phyloP scores from a whole-genome alignment of 768 basidiomycete genomes.

The Agrocybe pediades region DNA sequence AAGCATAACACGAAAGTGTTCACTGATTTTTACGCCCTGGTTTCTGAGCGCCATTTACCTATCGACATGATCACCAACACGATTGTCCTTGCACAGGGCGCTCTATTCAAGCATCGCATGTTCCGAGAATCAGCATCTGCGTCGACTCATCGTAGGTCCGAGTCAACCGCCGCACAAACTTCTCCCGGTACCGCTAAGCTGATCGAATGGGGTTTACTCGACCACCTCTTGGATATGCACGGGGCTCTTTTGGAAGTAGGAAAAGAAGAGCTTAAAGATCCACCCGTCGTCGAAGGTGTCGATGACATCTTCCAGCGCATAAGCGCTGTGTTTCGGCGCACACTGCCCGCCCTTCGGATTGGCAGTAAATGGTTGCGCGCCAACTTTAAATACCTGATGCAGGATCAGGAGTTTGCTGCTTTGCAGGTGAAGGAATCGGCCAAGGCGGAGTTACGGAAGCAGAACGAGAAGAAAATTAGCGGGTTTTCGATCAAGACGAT shows the following conservation, averaged over 20 bases:
- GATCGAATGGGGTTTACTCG: slow-evolving; percentile 66
- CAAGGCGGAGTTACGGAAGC: slow-evolving; percentile 30
- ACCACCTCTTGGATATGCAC: slow-evolving; percentile 69
- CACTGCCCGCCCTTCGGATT: slow-evolving; percentile 84
- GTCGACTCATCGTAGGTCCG: slow-evolving; percentile 24
- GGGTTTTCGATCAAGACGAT: slow-evolving; percentile 40
- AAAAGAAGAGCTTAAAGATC: slow-evolving; percentile 57
- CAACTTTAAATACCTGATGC: slow-evolving; percentile 68
- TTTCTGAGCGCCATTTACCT: slow-evolving; percentile 70
- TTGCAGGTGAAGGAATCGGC: slow-evolving; percentile 30
- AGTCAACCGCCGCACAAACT: slow-evolving; percentile 26
- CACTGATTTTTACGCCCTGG: slow-evolving; percentile 58
- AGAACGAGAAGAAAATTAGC: slow-evolving; percentile 31
- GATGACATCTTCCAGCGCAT: slow-evolving; percentile 80
- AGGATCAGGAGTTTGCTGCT: slow-evolving; percentile 40
- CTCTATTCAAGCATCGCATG: slow-evolving; percentile 85
- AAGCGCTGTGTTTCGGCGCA: slow-evolving; percentile 82
- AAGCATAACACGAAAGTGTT: slow-evolving; percentile 49
- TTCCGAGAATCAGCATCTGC: slow-evolving; percentile 46
- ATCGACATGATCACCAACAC: slow-evolving; percentile 77
- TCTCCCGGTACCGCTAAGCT: slow-evolving; percentile 34
- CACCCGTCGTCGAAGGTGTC: slow-evolving; percentile 52
- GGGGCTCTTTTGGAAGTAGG: slow-evolving; percentile 68
- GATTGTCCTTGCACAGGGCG: slow-evolving; percentile 74
- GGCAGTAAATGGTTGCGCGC: slow-evolving; percentile 87